Base-by-base conservation (phyloP, 768 basidiomycete species). In the Astraeus odoratus region DNA sequence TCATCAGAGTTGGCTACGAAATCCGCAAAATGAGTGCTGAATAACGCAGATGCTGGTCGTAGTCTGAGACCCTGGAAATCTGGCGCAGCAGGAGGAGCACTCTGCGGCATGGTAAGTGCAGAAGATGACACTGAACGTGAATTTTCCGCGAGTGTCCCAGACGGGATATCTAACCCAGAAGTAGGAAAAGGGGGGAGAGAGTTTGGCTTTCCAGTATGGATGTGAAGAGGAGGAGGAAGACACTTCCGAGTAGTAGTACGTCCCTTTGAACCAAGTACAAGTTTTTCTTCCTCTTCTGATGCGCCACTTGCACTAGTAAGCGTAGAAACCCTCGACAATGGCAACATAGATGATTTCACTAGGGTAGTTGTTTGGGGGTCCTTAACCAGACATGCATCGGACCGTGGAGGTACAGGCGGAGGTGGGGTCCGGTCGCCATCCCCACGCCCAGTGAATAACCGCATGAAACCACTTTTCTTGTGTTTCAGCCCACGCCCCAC, bases 381-480 rank as follows among this genome's bases (percentile, higher is more conserved):
- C 56, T 47, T 65, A 52, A 47, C 58, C 8, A 68, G 48, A 58
- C 66, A 59, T 29, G 55, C 54, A 42, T 74, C 71, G 4, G 68
- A 64, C 25, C 77, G 54, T 8, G 72, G 60, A 10, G 82, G 81
- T 8, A 86, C 72, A 15, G 85, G 80, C 5, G 80, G 80, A 1
- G 75, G 74, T 7, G 64, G 61, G 4, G 56, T 58, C 46, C 57
- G 64, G 18, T 76, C 72, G 31, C 51, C 66, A 8, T 63, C 60
- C 20, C 48, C 51, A 41, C 72, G 72, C 15, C 73, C 71, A 54
- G 81, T 78, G 58, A 90, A 88, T 9, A 91, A 65, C 41, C 83
- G 71, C 81, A 90, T 77, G 57, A 91, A 86, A 3, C 76, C 87
- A 51, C 86, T 89, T 60, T 83, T 89, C 69, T 84, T 88, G 48